Evolutionary conservation across 805 yeast genomes (phyloP).

Genomic region (Saccharomycopsis oosterbeekiorum): DNA sequence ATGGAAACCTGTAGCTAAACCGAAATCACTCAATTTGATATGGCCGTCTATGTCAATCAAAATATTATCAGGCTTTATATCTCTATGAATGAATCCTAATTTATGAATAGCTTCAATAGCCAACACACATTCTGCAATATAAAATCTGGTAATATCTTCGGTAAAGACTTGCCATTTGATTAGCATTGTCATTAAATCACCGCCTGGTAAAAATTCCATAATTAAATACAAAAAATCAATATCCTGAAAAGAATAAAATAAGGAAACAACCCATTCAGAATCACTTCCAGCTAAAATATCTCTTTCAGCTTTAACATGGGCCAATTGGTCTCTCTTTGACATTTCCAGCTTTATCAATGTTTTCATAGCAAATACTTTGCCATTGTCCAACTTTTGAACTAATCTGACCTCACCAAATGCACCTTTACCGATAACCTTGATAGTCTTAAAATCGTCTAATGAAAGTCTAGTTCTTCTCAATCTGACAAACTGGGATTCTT

Average conservation of each 20-base stretch:
- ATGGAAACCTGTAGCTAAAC: conserved; percentile 83
- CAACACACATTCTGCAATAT: conserved; percentile 92
- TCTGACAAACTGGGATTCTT: conserved; percentile 79
- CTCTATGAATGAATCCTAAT: conserved; percentile 91
- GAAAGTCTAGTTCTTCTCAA: conserved; percentile 75
- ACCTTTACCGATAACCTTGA: conserved; percentile 90
- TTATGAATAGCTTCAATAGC: conserved; percentile 93
- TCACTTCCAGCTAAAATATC: conserved; percentile 90
- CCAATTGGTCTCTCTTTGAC: conserved; percentile 89
- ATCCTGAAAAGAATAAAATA: conserved; percentile 68
- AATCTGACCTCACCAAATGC: conserved; percentile 96
- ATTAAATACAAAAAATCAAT: conserved; percentile 68
- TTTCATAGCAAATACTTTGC: conserved; percentile 93
- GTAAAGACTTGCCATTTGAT: conserved; percentile 91
- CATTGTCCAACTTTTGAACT: conserved; percentile 88
- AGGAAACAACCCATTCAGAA: conserved; percentile 84
- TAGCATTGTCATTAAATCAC: conserved; percentile 90
- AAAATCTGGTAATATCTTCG: conserved; percentile 86
- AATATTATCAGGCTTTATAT: conserved; percentile 94
- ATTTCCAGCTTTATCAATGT: conserved; percentile 84
- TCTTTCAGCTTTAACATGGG: conserved; percentile 92
- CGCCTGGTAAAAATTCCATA: conserved; percentile 94
- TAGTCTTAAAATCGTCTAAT: conserved; percentile 77
- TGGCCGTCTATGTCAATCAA: conserved; percentile 72
- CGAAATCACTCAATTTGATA: conserved; percentile 64